phyloP scores from a whole-genome alignment of 768 basidiomycete species.

The Antrodiella citrinella region DNA sequence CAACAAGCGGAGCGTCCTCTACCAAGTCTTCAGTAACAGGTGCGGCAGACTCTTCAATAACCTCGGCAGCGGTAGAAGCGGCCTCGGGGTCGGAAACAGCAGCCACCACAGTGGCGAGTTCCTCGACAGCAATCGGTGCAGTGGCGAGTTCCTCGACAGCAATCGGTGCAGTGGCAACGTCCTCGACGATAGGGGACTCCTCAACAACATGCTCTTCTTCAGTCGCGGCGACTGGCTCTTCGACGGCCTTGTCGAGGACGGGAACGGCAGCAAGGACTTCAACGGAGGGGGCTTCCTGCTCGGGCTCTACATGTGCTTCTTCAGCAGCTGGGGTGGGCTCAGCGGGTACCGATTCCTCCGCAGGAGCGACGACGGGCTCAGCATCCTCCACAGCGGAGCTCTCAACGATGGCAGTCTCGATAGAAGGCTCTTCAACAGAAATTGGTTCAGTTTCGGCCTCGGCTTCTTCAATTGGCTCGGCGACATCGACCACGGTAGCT shows the following conservation, averaged over 20 bases:
- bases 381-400: background rate
- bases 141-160: background rate
- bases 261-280: background rate
- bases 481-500: background rate
- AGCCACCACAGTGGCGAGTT: background rate
- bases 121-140: background rate
- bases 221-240: background rate
- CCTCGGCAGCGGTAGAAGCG: background rate
- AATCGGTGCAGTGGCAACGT: no score
- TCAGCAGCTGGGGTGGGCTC: no score
- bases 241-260: background rate
- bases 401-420: background rate
- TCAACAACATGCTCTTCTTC: background rate
- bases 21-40: background rate
- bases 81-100: background rate
- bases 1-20: background rate
- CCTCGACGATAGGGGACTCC: constrained; percentile 1
- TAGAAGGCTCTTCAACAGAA: no score
- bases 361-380: background rate
- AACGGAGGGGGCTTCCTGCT: background rate
- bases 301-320: no score
- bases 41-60: background rate
- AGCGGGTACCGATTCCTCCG: no score
- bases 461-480: background rate
- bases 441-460: background rate